Base-by-base conservation (phyloP, 1,284 basidiomycete genomes). In the Moniliella sp. region DNA sequence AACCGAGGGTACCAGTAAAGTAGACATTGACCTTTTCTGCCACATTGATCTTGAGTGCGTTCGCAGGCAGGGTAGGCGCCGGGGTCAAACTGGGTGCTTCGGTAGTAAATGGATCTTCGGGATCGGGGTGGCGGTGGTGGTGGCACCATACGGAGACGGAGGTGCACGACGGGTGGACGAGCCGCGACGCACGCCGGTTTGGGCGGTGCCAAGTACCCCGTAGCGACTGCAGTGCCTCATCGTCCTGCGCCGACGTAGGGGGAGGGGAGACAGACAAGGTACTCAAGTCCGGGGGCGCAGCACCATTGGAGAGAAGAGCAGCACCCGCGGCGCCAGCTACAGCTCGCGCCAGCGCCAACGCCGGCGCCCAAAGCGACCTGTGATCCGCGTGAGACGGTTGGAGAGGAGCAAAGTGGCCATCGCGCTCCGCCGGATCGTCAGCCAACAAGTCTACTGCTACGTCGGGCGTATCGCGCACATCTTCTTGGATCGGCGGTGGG, bases 11-110 rank as follows among this genome's bases (percentile, higher is more conserved):
- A 4, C 40, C 45, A 27, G 56, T 57, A 37, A 65, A 61, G 18
- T 66, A 54, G 3, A 65, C 67, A 39, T 67, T 66, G 37, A 69
- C 62, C 1, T 65, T 64, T 50, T 70, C 68, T 25, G 53, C 57
- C 19, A 70, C 49, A 31, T 54, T 58, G 1, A 64, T 64, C 4
- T 61, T 48, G 4, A 68, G 40, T 13, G 64, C 65, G n/a, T n/a
- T 23, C 4, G 37, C 16, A 31, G 39, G 17, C 38, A 23, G 4
- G 33, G 36, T 16, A 37, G 39, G 1, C 31, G 28, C 28, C 17
- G 5, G 12, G n/a, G 32, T 34, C 5, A 34, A 31, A 30, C 47
- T 46, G 27, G 48, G 47, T 3, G 46, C 45, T 15, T 44, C 48
- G 27, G 17, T 21, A 13, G 36, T 17, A 13, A 28, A 21, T 11